phyloP scores from a whole-genome alignment of 2,329 filamentous ascomycete genomes.

The Atkinsonella hypoxylon region DNA sequence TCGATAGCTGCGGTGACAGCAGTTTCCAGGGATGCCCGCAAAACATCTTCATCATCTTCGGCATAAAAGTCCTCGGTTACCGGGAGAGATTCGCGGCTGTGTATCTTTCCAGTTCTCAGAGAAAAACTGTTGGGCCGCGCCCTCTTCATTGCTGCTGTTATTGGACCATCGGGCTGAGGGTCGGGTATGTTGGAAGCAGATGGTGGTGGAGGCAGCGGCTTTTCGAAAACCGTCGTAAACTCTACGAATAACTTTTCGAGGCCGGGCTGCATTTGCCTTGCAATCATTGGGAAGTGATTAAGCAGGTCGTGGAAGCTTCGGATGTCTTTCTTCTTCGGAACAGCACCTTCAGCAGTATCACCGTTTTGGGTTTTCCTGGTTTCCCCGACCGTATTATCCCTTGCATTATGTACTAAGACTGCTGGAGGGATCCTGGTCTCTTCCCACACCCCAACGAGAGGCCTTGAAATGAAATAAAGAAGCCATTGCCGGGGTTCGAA shows the following conservation, averaged over 20 bases:
- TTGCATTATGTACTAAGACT: slow-evolving; percentile 34
- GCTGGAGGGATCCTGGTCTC: slow-evolving; percentile 61
- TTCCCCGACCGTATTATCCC: slow-evolving; percentile 26
- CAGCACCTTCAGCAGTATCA: slow-evolving; percentile 29
- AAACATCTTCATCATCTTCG: slow-evolving; percentile 83
- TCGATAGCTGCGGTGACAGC: slow-evolving; percentile 91
- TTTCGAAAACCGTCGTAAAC: slow-evolving; percentile 76
- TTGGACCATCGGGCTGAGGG: slow-evolving; percentile 43
- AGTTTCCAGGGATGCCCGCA: slow-evolving; percentile 80
- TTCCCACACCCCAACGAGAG: slow-evolving; percentile 74
- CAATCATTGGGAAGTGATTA: slow-evolving; percentile 88
- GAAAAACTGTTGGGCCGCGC: slow-evolving; percentile 40
- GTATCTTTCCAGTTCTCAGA: slow-evolving; percentile 19
- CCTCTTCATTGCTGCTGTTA: slow-evolving; percentile 40
- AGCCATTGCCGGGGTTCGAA: slow-evolving; percentile 89
- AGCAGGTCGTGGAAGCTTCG: slow-evolving; percentile 83
- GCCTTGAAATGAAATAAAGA: slow-evolving; percentile 88
- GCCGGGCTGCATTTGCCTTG: slow-evolving; percentile 87
- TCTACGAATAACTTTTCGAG: slow-evolving; percentile 83
- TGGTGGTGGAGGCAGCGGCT: slow-evolving; percentile 66
- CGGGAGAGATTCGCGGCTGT: slow-evolving; percentile 25
- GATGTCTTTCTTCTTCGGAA: slow-evolving; percentile 70
- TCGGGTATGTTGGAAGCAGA: slow-evolving; percentile 48
- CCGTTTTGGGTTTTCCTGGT: slow-evolving; percentile 23
- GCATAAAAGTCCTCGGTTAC: slow-evolving; percentile 57